Evolutionary conservation across 129 eudicot species (phyloP).

Genomic region (Chrysanthemum makinoi): DNA sequence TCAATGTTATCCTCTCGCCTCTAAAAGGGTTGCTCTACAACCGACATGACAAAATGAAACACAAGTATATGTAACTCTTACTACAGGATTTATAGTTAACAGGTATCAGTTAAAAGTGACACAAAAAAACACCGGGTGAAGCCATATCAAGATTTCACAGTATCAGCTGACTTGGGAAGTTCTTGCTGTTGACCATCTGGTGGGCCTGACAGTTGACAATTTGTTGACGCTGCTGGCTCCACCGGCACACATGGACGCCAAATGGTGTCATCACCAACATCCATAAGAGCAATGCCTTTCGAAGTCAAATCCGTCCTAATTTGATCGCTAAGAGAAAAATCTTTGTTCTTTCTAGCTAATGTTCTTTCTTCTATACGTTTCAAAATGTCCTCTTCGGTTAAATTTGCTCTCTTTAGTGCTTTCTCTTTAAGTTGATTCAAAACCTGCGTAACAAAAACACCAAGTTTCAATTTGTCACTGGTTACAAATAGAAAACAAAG

Average conservation of each 20-base stretch:
- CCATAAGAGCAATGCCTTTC: slow-evolving; percentile 84
- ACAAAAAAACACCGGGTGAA: neutral
- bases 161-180: slow-evolving; percentile 21
- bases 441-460: slow-evolving; percentile 42
- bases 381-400: slow-evolving; percentile 58
- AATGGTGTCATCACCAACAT: slow-evolving; percentile 53
- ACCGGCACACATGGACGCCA: slow-evolving; percentile 84
- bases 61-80: slow-evolving; percentile 20
- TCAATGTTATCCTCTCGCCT: slow-evolving; percentile 17
- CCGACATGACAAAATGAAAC: slow-evolving; percentile 19
- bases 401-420: slow-evolving; percentile 62
- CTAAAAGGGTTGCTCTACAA: neutral
- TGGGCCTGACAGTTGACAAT: slow-evolving; percentile 17
- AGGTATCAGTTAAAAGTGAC: neutral
- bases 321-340: slow-evolving; percentile 51
- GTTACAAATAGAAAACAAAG: neutral
- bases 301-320: slow-evolving; percentile 58
- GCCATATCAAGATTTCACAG: slow-evolving; percentile 19
- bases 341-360: slow-evolving; percentile 62
- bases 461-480: neutral
- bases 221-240: slow-evolving; percentile 11
- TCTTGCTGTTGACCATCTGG: slow-evolving; percentile 33
- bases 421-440: slow-evolving; percentile 72
- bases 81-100: slow-evolving; percentile 15
- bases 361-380: slow-evolving; percentile 56